Conservation (phyloP, 139 green algal species). For the Closterium sp. region DNA sequence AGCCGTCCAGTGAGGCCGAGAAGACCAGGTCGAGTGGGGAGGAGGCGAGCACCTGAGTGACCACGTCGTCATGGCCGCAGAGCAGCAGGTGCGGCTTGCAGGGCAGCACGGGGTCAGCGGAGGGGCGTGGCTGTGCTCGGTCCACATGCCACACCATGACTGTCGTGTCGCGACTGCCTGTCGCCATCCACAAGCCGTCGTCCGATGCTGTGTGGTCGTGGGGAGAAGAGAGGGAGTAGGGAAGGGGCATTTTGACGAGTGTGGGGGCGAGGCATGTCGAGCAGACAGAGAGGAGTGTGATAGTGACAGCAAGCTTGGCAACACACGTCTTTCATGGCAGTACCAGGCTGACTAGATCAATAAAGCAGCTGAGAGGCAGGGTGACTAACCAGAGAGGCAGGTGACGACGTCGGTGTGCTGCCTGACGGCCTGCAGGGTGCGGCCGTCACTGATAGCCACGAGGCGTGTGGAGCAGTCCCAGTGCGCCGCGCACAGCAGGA, state of each 20-base stretch:
- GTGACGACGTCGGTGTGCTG: constrained; percentile 67
- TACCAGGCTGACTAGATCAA: background rate
- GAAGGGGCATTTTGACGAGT: background rate
- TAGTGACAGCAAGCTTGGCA: background rate
- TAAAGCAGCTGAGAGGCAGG: background rate
- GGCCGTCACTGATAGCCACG: background rate
- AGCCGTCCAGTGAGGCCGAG: constrained; percentile 44
- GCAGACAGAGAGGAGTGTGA: background rate
- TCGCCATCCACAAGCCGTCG: constrained; percentile 42
- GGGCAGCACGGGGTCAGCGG: background rate
- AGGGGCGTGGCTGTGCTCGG: background rate
- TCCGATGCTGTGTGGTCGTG: background rate
- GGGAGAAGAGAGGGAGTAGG: background rate
- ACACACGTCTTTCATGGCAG: too few relatives aligned
- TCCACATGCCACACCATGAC: constrained; percentile 66
- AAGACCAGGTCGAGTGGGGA: constrained; percentile 62
- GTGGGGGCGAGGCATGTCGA: background rate
- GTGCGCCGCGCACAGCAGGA: background rate
- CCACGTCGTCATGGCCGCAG: constrained; percentile 62
- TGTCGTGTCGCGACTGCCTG: constrained; percentile 64
- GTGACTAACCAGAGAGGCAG: constrained; percentile 31
- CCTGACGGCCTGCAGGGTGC: constrained; percentile 54
- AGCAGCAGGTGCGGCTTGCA: constrained; percentile 55
- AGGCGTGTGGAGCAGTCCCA: constrained; percentile 21
- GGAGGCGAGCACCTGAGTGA: constrained; percentile 58